Percentiles rank a stretch among this genome's conserved stretches.
Evolutionary conservation across 768 basidiomycete species (phyloP).

Genomic region (Kwoniella botswanensis): DNA sequence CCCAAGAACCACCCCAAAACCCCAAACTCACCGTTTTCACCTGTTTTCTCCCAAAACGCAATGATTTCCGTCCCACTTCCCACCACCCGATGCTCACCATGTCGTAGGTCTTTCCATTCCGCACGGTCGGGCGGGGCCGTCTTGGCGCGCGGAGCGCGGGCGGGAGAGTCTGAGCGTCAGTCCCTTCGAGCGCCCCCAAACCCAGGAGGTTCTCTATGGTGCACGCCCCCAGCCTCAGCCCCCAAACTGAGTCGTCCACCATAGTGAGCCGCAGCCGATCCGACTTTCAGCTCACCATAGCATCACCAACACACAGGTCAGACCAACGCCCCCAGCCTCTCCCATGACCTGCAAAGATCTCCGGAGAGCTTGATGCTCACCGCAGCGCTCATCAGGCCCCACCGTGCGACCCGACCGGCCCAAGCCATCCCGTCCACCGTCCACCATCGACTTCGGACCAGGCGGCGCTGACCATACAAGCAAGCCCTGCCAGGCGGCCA

Average conservation of each 20-base stretch:
- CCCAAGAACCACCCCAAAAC: not conserved
- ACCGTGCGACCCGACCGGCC: not conserved
- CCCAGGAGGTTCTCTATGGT: not conserved
- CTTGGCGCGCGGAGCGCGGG: not conserved
- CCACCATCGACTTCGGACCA: not conserved
- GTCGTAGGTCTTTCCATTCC: conserved; percentile 2
- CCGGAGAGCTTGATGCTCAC: not conserved
- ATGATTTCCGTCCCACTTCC: conserved; percentile 1
- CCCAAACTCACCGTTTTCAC: conserved; percentile 3
- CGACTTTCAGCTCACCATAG: not conserved
- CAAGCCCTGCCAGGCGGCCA: too few species aligned
- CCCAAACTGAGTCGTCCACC: not conserved
- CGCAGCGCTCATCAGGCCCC: too few species aligned
- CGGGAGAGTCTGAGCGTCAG: not conserved
- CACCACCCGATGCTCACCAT: not conserved
- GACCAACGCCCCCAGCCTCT: not conserved
- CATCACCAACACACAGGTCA: not conserved
- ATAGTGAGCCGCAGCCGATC: not conserved
- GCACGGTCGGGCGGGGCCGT: conserved; percentile 10
- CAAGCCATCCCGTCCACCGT: not conserved
- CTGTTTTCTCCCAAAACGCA: not conserved
- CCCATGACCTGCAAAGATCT: not conserved
- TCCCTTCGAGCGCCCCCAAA: not conserved
- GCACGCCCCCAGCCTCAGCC: conserved; percentile 8
- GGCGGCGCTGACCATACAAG: conserved; percentile 1